Base-by-base conservation (phyloP, 164 flowering plant genomes). In the Piper betle region DNA sequence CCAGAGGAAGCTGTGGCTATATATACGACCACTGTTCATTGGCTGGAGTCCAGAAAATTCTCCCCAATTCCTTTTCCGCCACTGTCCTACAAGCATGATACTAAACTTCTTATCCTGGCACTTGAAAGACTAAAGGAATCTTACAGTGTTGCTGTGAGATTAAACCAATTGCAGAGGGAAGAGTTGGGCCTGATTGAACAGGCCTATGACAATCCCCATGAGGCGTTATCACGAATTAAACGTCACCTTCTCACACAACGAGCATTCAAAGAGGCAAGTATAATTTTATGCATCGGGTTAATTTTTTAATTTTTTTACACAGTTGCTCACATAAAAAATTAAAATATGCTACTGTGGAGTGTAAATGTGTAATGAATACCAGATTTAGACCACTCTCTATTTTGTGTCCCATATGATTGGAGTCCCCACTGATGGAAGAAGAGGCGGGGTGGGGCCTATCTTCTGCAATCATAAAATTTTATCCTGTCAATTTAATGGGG, bases 1-100 rank as follows among this genome's bases (percentile, higher is more conserved):
- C 99, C 99, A 42, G 99, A 94, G 78, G 99, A 94, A 78, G 99
- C 99, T 6, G 97, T 94, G 25, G 99, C 99, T 20, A 94, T 94
- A 50, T 94, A 94, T 70, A 88, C 99, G 4, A 94, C 99, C 4
- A 94, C 99, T 57, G 99, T 94, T 53, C 99, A 94, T 66, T 94
- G 99, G 99, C 72, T 94, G 74, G 99, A 94, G 59, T 94, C 97
- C 0, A 84, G 99, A 65, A 94, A 94, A 74, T 94, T 94, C 57
- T 82, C 97, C 11, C 99, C 99, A 4, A 91, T 94, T 63, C 99
- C 97, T 7, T 94, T 94, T 68, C 99, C 99, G 58, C 99, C 99
- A 18, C 64, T 94, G 69, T 91, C 97, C 12, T 94, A 94, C 81
- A 94, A 94, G 79, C 99, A 94, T 78, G 99, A 94, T 56, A 94